These are phyloP conservation scores for Endocarpon pusillum DNA, from an alignment of 495 filamentous ascomycete species.

Conservation along the genomic window DNA sequence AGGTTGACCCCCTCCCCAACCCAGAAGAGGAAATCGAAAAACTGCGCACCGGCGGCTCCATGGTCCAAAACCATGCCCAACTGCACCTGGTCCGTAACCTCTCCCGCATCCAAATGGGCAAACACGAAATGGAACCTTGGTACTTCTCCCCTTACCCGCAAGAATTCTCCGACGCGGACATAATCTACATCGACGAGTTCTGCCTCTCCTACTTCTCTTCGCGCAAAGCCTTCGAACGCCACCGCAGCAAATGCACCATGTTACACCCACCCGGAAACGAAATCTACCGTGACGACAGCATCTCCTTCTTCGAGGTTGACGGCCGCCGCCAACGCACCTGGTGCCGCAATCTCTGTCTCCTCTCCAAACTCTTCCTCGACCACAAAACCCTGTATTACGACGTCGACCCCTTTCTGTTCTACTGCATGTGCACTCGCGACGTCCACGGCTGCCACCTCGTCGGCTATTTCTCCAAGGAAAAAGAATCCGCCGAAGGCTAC, in stretches of 20 bases:
- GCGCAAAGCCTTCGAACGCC: constrained; percentile 59
- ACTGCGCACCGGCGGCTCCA: constrained; percentile 79
- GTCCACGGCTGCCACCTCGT: constrained; percentile 82
- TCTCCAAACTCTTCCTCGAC: constrained; percentile 92
- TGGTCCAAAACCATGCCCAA: constrained; percentile 97
- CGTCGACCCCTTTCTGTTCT: constrained; percentile 95
- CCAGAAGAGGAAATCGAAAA: constrained; percentile 93
- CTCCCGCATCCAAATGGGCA: constrained; percentile 80
- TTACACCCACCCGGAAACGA: constrained; percentile 93
- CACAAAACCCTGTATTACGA: constrained; percentile 99
- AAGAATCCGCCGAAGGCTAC: constrained; percentile 88
- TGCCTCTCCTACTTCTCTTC: constrained; percentile 82
- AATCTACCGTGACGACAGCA: constrained; percentile 87
- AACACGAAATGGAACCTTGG: constrained; percentile 86
- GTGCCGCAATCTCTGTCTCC: constrained; percentile 89
- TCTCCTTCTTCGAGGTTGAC: constrained; percentile 96
- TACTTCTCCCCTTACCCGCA: constrained; percentile 96
- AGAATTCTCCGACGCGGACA: constrained; percentile 65
- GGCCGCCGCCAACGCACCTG: constrained; percentile 87
- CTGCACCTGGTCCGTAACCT: constrained; percentile 93
- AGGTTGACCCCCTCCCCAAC: constrained; percentile 38
- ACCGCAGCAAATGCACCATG: constrained; percentile 79
- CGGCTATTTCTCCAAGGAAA: constrained; percentile 97
- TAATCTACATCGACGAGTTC: constrained; percentile 95
- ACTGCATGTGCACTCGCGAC: constrained; percentile 85